Conservation (phyloP, 2,329 filamentous ascomycete genomes). For the Aspergillus ruber region DNA sequence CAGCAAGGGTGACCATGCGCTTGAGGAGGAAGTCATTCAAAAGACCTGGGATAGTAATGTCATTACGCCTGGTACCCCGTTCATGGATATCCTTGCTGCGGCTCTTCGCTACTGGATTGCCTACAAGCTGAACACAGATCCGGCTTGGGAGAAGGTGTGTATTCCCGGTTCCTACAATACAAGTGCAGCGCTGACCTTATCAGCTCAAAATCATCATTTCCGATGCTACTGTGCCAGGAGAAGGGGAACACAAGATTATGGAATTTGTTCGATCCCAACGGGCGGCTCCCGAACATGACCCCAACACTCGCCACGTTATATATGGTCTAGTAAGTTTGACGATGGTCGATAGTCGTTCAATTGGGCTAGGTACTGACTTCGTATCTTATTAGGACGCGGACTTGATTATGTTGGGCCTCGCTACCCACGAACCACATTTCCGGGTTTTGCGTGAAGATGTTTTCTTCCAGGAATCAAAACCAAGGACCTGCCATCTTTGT, state of each 20-base stretch:
- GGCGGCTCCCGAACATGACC: conserved; percentile 82
- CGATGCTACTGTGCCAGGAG: conserved; percentile 92
- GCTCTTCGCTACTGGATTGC: conserved; percentile 94
- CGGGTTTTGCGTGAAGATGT: conserved; percentile 94
- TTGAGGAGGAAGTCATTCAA: conserved; percentile 59
- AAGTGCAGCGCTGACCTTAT: conserved; percentile 15
- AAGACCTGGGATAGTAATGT: conserved; percentile 88
- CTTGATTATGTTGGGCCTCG: conserved; percentile 95
- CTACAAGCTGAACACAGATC: conserved; percentile 96
- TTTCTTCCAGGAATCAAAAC: conserved; percentile 81
- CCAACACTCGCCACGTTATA: conserved; percentile 95
- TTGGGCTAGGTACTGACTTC: conserved; percentile 15
- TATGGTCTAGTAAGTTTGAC: conserved; percentile 62
- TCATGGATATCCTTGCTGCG: conserved; percentile 91
- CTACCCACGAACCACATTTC: conserved; percentile 95
- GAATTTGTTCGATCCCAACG: conserved; percentile 92
- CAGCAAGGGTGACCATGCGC: conserved; percentile 55
- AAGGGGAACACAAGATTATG: conserved; percentile 99
- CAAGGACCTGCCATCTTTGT: conserved; percentile 77
- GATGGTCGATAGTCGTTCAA: conserved; percentile 1
- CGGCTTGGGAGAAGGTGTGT: conserved; percentile 73
- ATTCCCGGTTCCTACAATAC: not conserved
- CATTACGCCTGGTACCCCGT: conserved; percentile 94
- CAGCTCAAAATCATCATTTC: conserved; percentile 94
- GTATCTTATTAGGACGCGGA: conserved; percentile 63